Evolutionary conservation across 345 rosid species (phyloP).

Genomic region (Psidium friedrichsthalianum): DNA sequence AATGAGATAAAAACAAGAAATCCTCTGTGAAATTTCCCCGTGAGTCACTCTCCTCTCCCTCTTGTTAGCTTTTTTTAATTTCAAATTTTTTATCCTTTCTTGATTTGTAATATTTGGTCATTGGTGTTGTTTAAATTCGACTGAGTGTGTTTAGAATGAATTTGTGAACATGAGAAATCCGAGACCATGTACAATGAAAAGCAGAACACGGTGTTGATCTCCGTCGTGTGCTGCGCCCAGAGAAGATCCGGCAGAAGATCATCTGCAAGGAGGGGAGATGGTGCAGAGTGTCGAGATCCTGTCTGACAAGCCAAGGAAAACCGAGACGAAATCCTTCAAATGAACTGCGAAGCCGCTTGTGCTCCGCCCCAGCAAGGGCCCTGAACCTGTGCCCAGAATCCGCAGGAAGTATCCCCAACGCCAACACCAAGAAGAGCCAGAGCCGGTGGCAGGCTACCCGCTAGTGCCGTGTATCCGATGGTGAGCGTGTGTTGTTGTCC

Average conservation of each 20-base stretch:
- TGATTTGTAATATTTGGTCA: background rate
- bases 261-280: conserved; percentile 1
- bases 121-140: conserved; percentile 16
- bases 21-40: conserved; percentile 60
- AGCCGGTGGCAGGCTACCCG: background rate
- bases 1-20: conserved; percentile 65
- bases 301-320: conserved; percentile 6
- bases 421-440: background rate
- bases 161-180: conserved; percentile 56
- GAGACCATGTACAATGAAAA: conserved; percentile 65
- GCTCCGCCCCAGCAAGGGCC: too few relatives aligned
- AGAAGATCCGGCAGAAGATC: conserved; percentile 26
- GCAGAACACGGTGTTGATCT: conserved; percentile 48
- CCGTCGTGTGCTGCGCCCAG: conserved; percentile 73
- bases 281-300: conserved; percentile 1
- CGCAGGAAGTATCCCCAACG: too few relatives aligned
- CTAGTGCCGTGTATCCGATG: background rate
- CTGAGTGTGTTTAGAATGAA: background rate
- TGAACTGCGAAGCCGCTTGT: too few relatives aligned
- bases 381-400: too few relatives aligned
- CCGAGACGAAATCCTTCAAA: background rate
- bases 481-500: background rate
- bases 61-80: too few relatives aligned
- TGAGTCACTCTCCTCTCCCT: conserved; percentile 28
- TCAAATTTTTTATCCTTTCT: background rate